Conservation (phyloP, 257 asterid genomes). For the Lycium ferocissimum region DNA sequence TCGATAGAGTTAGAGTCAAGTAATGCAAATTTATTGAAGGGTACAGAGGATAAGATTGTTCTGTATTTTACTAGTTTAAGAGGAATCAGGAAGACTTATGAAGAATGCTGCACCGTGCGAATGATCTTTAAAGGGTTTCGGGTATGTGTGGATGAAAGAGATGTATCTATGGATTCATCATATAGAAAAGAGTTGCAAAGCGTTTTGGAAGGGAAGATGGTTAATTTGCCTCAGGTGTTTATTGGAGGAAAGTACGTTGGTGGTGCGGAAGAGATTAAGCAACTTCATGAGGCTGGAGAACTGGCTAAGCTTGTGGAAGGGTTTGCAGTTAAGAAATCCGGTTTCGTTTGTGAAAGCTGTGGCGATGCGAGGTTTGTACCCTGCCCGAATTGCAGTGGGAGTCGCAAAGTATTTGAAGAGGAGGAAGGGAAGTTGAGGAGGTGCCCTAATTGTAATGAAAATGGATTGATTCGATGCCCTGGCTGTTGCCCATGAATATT, state of each 20-base stretch:
- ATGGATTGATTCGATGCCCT: conserved; percentile 46
- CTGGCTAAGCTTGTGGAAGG: conserved; percentile 54
- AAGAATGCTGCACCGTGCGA: conserved; percentile 75
- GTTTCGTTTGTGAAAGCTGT: conserved; percentile 55
- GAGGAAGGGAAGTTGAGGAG: conserved; percentile 38
- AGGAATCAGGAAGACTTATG: conserved; percentile 77
- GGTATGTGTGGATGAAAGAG: conserved; percentile 82
- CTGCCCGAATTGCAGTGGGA: conserved; percentile 64
- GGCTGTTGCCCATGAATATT: conserved; percentile 37
- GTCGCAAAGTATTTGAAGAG: conserved; percentile 64
- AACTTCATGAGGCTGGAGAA: conserved; percentile 61
- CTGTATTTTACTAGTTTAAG: conserved; percentile 88
- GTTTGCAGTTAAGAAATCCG: conserved; percentile 42
- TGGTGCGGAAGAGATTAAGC: conserved; percentile 56
- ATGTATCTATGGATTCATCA: conserved; percentile 81
- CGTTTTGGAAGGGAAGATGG: conserved; percentile 60
- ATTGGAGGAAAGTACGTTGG: conserved; percentile 68
- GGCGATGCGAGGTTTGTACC: conserved; percentile 62
- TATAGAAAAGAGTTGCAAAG: conserved; percentile 71
- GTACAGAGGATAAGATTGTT: conserved; percentile 93
- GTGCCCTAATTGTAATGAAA: conserved; percentile 44
- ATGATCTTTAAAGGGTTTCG: conserved; percentile 83
- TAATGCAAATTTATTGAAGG: conserved; percentile 35
- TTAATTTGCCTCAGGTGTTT: conserved; percentile 82
- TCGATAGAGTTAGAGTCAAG: conserved; percentile 5